These are phyloP conservation scores for Dryas drummondii DNA, from an alignment of 306 rosid genomes.

Conservation along the genomic window DNA sequence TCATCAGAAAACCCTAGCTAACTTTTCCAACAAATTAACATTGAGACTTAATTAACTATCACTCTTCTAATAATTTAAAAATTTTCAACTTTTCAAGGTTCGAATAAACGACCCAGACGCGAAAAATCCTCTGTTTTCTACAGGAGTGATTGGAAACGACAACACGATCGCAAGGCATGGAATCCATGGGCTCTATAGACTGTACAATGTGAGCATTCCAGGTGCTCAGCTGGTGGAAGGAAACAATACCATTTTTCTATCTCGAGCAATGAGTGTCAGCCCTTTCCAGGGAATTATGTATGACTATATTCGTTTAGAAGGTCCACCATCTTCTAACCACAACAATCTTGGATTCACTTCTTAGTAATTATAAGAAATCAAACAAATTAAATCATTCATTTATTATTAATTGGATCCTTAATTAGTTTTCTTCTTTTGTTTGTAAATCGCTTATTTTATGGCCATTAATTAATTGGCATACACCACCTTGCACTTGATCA, in stretches of 20 bases:
- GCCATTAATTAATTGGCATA: too few species aligned
- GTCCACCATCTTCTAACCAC: slow-evolving; percentile 18
- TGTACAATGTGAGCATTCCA: slow-evolving; percentile 16
- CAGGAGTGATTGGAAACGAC: slow-evolving; percentile 29
- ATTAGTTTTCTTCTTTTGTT: too few species aligned
- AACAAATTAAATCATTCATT: too few species aligned
- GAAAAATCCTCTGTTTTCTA: slow-evolving; percentile 10
- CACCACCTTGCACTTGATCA: too few species aligned
- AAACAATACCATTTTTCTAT: slow-evolving; percentile 30
- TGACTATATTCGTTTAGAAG: slow-evolving; percentile 38
- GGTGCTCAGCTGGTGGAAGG: slow-evolving; percentile 21
- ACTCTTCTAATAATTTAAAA: neutral
- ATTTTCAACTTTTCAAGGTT: slow-evolving; percentile 18
- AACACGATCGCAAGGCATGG: slow-evolving; percentile 39
- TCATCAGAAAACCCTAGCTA: too few species aligned
- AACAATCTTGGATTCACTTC: neutral
- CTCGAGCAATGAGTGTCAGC: slow-evolving; percentile 15
- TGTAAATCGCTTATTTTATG: too few species aligned
- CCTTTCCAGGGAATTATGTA: slow-evolving; percentile 38
- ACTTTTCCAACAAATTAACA: too few species aligned
- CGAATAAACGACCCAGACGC: slow-evolving; percentile 22
- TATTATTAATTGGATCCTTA: too few species aligned
- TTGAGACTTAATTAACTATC: neutral
- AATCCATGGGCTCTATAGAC: slow-evolving; percentile 35
- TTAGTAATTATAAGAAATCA: neutral